Evolutionary conservation across 2,329 filamentous ascomycete genomes (phyloP), one percentile per base, ranked within the genome.

Genomic region (Pyrenochaeta sp.): DNA sequence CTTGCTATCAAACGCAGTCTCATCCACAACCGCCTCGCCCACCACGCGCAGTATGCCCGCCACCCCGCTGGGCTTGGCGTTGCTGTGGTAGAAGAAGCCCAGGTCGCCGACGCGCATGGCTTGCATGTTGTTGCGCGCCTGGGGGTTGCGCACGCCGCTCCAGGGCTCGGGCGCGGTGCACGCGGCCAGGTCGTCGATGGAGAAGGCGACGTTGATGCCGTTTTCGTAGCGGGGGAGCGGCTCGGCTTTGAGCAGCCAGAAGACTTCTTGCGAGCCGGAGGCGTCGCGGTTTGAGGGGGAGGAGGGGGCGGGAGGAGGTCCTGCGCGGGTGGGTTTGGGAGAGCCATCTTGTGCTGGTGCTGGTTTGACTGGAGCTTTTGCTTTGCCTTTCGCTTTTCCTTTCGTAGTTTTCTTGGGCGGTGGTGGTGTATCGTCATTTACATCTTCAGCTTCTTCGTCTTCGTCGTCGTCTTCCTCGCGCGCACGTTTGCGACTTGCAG

Each of bases 81-180:
- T 96, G 32, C 89, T 96, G 72, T 96, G 93, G 68, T 97, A 97
- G 75, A 99, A 97, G 75, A 99, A 97, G 18, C 91, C 92, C 21
- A 92, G 79, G 65, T 99, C 94, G 36, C 92, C 92, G 42, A 86
- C 85, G 60, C 89, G 91, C 94, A 99, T 99, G 7, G 85, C 83
- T 20, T 89, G 84, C 74, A 99, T 86, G 67, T 96, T 90, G 64
- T 96, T 97, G 18, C 90, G 84, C 6, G 93, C 93, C 72, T 69
- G 67, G 13, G 64, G 63, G 37, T 78, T 79, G 32, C 74, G 63
- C 26, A 77, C 82, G 66, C 74, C 94, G 72, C 95, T 88, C 94
- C 94, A 99, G 1, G 89, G 86, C 65, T 97, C 93, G 2, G 93
- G 90, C 60, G 83, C 81, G 1, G 77, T 84, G 61, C 84, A 87